Base-by-base conservation (phyloP, 1,284 basidiomycete genomes). In the Takashimella tepidaria region DNA sequence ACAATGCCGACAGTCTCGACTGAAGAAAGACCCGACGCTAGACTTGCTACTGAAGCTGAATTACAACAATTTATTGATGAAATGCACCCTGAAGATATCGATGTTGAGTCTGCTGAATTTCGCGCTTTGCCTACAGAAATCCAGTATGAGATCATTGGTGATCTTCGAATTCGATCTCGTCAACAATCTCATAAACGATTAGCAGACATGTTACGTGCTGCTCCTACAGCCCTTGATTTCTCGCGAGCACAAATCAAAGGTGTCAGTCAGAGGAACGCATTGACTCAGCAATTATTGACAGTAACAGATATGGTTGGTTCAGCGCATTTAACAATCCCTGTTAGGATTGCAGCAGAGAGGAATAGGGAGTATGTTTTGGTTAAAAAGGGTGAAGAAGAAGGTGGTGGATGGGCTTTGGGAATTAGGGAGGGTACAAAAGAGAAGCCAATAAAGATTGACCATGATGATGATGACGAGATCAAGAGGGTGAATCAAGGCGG, bases 111-210 rank as follows among this genome's bases (percentile, higher is more conserved):
- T 1, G 81, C 88, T 6, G 88, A 86, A n/a, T 99, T 99, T 69
- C 85, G 86, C 23, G 89, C 91, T 57, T 81, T 98, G 10, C 92
- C 96, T 0, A 91, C 90, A 0, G 93, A 98, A 73, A 84, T 96
- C 21, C 92, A 99, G 70, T 99, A 98, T 74, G 96, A 99, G 78
- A 92, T 99, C 61, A 87, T 98, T 25, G 95, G 95, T 54, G 96
- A 99, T 76, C 77, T 98, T 54, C 84, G 93, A 4, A 79, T 95
- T 44, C 92, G 92, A 70, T 97, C 92, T 1, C 83, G 96, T 2
- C 92, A 96, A 73, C 95, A 92, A 5, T 96, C 91, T 4, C 88
- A 93, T 76, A 84, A 84, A 49, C 87, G 96, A 10, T 78, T 98
- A 26, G 88, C 95, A 64, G 85, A 87, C 53, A 99, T 98, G 96